Percentiles rank a stretch among this genome's conserved stretches.
These are phyloP conservation scores for Beauveria brongniartii DNA, from an alignment of 2,329 filamentous ascomycete genomes.

Conservation along the genomic window DNA sequence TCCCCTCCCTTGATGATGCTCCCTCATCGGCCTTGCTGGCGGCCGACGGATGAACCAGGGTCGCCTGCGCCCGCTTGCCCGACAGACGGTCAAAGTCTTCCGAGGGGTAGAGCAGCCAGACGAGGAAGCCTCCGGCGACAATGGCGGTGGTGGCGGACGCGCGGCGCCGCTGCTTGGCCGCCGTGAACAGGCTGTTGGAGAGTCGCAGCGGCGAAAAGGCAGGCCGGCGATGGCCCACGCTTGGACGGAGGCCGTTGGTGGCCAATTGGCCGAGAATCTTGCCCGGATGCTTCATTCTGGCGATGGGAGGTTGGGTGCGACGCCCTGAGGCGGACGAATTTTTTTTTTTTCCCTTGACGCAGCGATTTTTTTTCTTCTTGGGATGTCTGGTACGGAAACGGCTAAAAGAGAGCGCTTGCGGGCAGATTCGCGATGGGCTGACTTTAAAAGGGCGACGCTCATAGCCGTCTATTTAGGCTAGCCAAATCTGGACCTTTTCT, in stretches of 20 bases:
- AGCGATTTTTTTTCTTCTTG: not conserved
- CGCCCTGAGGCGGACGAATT: not conserved
- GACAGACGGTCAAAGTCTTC: slow-evolving; percentile 34
- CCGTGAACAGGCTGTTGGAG: slow-evolving; percentile 4
- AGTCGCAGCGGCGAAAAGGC: slow-evolving; percentile 1
- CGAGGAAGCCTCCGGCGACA: slow-evolving; percentile 28
- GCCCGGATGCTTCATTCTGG: slow-evolving; percentile 3
- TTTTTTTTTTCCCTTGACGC: too few species aligned
- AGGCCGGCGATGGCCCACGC: not conserved
- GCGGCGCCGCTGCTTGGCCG: slow-evolving; percentile 1
- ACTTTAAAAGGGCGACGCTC: not conserved
- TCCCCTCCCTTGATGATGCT: not conserved
- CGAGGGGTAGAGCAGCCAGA: slow-evolving; percentile 36
- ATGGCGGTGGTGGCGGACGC: slow-evolving; percentile 17
- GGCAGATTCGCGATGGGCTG: not conserved
- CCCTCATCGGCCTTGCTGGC: not conserved
- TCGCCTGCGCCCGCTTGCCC: not conserved
- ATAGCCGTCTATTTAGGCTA: not conserved
- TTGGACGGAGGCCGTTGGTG: slow-evolving; percentile 4
- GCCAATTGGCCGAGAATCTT: slow-evolving; percentile 7
- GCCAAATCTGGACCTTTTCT: not conserved
- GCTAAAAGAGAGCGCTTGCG: not conserved
- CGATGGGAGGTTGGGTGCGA: not conserved
- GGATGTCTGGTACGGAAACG: not conserved
- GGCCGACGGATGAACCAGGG: not conserved